Evolutionary conservation across 352 stramenopile species (phyloP).

Genomic region (Globisporangium radiosum): DNA sequence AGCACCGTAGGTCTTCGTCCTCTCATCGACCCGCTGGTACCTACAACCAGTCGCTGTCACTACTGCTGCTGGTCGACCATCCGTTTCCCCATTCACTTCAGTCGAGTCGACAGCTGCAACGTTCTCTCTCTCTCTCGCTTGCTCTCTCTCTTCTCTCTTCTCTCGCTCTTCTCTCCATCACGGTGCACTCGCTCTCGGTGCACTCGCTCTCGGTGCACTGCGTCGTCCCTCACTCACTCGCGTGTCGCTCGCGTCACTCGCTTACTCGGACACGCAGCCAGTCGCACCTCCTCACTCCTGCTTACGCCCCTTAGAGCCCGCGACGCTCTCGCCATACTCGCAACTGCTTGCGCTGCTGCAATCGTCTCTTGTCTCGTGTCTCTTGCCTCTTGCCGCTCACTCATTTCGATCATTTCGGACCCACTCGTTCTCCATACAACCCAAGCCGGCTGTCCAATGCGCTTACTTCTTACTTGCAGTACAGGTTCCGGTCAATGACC

Average conservation of each 20-base stretch:
- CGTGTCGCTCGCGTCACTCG: not conserved
- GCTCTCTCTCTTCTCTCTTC: not conserved
- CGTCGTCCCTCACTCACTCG: too few relatives aligned
- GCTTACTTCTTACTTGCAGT: slow-evolving; percentile 83
- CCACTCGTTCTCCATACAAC: not conserved
- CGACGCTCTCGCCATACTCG: too few relatives aligned
- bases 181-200: not conserved
- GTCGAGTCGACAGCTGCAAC: too few relatives aligned
- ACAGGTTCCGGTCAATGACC: slow-evolving; percentile 97
- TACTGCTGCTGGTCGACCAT: too few relatives aligned
- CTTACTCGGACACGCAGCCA: too few relatives aligned
- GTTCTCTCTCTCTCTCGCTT: not conserved
- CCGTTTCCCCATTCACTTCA: too few relatives aligned
- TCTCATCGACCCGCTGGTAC: too few relatives aligned
- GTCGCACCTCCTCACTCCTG: too few relatives aligned
- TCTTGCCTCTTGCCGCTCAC: not conserved
- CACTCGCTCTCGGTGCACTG: not conserved
- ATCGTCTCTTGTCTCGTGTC: not conserved
- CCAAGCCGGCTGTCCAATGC: not conserved
- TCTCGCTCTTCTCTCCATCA: not conserved
- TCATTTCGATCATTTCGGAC: not conserved
- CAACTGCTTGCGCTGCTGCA: not conserved
- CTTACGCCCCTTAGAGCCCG: too few relatives aligned
- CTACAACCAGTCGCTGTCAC: too few relatives aligned
- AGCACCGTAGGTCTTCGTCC: too few relatives aligned